Evolutionary conservation across 2,329 filamentous ascomycete species (phyloP), one percentile per base, ranked within the genome.

Genomic region (Blastomyces gilchristii): DNA sequence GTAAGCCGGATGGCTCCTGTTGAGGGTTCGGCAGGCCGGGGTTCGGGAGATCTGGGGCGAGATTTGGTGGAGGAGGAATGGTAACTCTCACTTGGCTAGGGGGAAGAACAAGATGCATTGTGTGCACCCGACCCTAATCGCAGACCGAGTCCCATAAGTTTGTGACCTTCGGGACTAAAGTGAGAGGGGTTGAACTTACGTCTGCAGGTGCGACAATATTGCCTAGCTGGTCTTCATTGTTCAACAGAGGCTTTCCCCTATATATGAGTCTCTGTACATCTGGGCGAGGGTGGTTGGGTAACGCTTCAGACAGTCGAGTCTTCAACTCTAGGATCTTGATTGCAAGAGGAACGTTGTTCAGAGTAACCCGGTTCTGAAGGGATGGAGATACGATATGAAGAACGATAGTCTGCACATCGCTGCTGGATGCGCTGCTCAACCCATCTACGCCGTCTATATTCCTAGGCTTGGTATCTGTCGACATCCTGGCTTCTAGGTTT

Each of bases 201-300:
- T 79, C 75, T 41, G 79, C 75, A 18, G 78, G 72, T 50, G 81
- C 80, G 65, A 87, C 76, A 3, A 84, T 75, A 45, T 78, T 74
- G 39, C 73, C 72, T 62, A 87, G 71, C 0, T 76, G 80, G 47
- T 79, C 77, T 28, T 74, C 72, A 64, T 82, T 77, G 66, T 81
- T 76, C 7, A 77, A 70, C 7, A 86, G 76, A 37, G 81, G 78
- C 63, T 80, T 77, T 25, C 85, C 85, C 59, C 78, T 75, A 67
- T 85, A 85, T 25, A 87, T 85, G 63, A 87, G 71, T 53, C 83
- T 78, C 73, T 86, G 84, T 53, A 76, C 71, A 22, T 76, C 71
- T 0, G 79, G 75, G 9, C 72, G 60, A 41, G 81, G 79, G 62
- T 75, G 75, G 39, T 74, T 75, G 9, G 81, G 76, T n/a, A 85